Conservation (phyloP, 2,329 filamentous ascomycete species). For the Pleomassaria siparia region DNA sequence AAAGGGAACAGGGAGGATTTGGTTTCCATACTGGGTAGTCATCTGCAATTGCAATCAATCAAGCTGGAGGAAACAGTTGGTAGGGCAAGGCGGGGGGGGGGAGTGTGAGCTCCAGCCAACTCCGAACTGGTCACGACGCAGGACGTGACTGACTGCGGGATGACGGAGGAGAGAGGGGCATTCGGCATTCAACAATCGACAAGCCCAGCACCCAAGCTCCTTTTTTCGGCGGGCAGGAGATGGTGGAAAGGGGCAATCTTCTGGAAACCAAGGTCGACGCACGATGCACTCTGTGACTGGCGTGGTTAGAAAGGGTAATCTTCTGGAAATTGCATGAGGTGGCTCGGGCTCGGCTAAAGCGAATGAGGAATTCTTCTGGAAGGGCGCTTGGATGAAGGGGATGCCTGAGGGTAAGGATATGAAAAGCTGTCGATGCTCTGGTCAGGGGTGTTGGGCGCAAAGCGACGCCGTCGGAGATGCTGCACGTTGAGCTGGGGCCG, state of each 20-base stretch:
- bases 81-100: neutral
- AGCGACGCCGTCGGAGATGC: slow-evolving; percentile 6
- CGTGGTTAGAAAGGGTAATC: slow-evolving; percentile 18
- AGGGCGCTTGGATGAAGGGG: slow-evolving; percentile 32
- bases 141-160: slow-evolving; percentile 13
- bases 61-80: neutral
- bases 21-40: neutral
- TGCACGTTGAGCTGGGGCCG: slow-evolving; percentile 27
- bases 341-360: slow-evolving; percentile 15
- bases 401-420: slow-evolving; percentile 31
- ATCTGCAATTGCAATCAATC: neutral
- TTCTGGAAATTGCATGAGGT: slow-evolving; percentile 39
- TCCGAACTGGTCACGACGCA: slow-evolving; percentile 13
- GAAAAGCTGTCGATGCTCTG: slow-evolving; percentile 26
- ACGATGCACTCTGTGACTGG: slow-evolving; percentile 27
- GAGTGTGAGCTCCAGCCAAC: slow-evolving; percentile 4
- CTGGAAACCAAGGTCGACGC: slow-evolving; percentile 38
- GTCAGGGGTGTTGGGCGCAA: slow-evolving; percentile 17
- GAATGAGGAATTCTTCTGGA: slow-evolving; percentile 30
- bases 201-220: slow-evolving; percentile 17
- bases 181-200: slow-evolving; percentile 9
- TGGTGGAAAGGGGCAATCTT: slow-evolving; percentile 40
- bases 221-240: slow-evolving; percentile 12
- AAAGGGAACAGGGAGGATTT: no score
- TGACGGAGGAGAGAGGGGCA: slow-evolving; percentile 15